Conservation (phyloP, 2,329 filamentous ascomycete genomes). For the Aspergillus thermomutatus region DNA sequence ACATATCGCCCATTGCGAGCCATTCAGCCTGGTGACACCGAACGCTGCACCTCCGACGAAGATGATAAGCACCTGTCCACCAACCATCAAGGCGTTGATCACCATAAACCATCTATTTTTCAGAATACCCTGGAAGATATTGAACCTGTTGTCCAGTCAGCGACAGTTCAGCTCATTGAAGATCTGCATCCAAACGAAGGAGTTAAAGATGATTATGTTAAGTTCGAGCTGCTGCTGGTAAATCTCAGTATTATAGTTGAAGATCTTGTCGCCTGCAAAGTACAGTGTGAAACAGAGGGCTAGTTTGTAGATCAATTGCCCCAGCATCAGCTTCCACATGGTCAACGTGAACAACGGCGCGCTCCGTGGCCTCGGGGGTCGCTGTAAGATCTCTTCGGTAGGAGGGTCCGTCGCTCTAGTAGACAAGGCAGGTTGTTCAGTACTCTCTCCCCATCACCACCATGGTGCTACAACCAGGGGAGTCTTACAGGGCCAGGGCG, state of each 20-base stretch:
- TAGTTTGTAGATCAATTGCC: slow-evolving; percentile 86
- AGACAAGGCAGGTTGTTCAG: no score
- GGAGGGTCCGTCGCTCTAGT: slow-evolving; percentile 75
- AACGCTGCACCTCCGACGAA: slow-evolving; percentile 82
- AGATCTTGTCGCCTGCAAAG: slow-evolving; percentile 64
- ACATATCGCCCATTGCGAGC: slow-evolving; percentile 80
- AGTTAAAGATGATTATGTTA: slow-evolving; percentile 88
- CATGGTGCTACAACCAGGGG: no score
- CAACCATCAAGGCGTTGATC: slow-evolving; percentile 85
- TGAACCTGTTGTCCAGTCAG: slow-evolving; percentile 89
- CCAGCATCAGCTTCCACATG: slow-evolving; percentile 99
- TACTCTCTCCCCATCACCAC: no score
- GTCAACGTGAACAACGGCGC: slow-evolving; percentile 76
- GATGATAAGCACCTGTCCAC: slow-evolving; percentile 83
- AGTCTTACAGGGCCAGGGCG: slow-evolving; percentile 65
- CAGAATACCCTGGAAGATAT: slow-evolving; percentile 85
- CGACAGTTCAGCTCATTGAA: slow-evolving; percentile 99
- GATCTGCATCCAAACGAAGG: slow-evolving; percentile 99
- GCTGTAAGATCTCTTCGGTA: slow-evolving; percentile 72
- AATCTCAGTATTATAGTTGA: slow-evolving; percentile 49
- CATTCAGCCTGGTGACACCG: slow-evolving; percentile 65
- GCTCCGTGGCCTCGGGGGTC: slow-evolving; percentile 73
- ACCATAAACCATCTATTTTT: slow-evolving; percentile 85
- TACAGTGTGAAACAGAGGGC: slow-evolving; percentile 75
- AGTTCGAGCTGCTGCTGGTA: slow-evolving; percentile 48